These are phyloP conservation scores for Urochloa ruziziensis DNA, from an alignment of 176 grass and related monocot genomes.

Conservation along the genomic window DNA sequence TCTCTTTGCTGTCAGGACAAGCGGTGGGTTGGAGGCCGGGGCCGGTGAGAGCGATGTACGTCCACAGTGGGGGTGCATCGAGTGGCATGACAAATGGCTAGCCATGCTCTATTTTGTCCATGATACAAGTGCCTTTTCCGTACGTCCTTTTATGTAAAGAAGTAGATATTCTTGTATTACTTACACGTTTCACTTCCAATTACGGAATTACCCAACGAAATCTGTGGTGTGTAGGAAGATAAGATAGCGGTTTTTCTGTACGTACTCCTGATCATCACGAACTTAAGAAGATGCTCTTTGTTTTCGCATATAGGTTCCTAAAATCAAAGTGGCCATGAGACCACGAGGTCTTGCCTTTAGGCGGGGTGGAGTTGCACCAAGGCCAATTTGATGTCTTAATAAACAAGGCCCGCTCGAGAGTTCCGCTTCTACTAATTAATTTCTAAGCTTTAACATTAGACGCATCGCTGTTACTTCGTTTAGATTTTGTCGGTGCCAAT, in stretches of 20 bases:
- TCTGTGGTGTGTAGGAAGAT: not conserved
- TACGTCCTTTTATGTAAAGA: not conserved
- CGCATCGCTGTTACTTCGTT: too few relatives aligned
- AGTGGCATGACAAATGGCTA: not conserved
- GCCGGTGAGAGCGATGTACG: not conserved
- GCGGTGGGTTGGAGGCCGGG: not conserved
- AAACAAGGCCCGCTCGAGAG: too few relatives aligned
- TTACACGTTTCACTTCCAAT: not conserved
- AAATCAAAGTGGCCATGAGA: too few relatives aligned
- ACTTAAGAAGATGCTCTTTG: not conserved
- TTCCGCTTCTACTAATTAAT: too few relatives aligned
- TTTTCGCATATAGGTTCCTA: not conserved
- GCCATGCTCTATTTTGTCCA: not conserved
- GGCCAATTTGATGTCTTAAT: too few relatives aligned
- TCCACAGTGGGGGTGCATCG: not conserved
- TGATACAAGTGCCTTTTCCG: not conserved
- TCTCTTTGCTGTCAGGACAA: not conserved
- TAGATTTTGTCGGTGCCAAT: too few relatives aligned
- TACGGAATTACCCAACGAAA: not conserved
- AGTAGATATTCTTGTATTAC: constrained; percentile 3
- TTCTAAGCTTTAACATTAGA: too few relatives aligned
- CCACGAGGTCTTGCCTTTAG: too few relatives aligned
- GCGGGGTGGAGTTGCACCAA: too few relatives aligned
- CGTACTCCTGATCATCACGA: not conserved
- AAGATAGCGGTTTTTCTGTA: not conserved